Percentiles rank a stretch among this genome's conserved stretches.
Conservation (phyloP, 2,329 filamentous ascomycete genomes). For the Aspergillus sp. region DNA sequence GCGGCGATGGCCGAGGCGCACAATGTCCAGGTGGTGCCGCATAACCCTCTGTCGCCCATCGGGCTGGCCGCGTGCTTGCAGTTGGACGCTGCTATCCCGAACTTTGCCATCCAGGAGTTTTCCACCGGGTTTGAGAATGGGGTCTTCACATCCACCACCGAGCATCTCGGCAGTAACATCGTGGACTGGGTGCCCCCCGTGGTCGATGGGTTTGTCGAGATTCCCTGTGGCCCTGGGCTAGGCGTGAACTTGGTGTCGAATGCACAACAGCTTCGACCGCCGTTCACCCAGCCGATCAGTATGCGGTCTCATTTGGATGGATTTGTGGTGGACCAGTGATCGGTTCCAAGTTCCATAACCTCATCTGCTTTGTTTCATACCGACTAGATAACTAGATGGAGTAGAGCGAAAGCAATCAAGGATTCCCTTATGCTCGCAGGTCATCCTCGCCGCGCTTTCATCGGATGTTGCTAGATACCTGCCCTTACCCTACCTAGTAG, state of each 20-base stretch:
- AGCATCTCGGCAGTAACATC: background rate
- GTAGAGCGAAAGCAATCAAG: too few relatives aligned
- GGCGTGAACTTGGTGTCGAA: constrained; percentile 30
- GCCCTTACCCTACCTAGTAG: too few relatives aligned
- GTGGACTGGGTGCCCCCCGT: background rate
- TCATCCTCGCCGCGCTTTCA: too few relatives aligned
- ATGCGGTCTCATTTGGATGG: background rate
- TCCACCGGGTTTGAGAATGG: constrained; percentile 47
- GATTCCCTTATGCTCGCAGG: too few relatives aligned
- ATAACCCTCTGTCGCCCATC: constrained; percentile 72
- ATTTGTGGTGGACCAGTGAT: background rate
- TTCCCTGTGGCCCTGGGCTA: constrained; percentile 47
- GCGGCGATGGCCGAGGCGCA: constrained; percentile 71
- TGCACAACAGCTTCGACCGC: background rate
- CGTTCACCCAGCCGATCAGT: background rate
- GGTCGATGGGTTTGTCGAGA: background rate
- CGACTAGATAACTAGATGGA: too few relatives aligned
- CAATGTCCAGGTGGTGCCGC: constrained; percentile 70
- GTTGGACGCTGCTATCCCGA: constrained; percentile 59
- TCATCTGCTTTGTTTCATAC: too few relatives aligned
- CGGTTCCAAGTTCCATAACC: too few relatives aligned
- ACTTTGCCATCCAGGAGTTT: constrained; percentile 69
- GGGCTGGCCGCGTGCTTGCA: constrained; percentile 70
- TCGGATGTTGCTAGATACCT: too few relatives aligned
- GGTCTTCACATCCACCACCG: constrained; percentile 75